phyloP scores from a whole-genome alignment of 1,139 yeast genomes.

The Pneumocystis sp. region DNA sequence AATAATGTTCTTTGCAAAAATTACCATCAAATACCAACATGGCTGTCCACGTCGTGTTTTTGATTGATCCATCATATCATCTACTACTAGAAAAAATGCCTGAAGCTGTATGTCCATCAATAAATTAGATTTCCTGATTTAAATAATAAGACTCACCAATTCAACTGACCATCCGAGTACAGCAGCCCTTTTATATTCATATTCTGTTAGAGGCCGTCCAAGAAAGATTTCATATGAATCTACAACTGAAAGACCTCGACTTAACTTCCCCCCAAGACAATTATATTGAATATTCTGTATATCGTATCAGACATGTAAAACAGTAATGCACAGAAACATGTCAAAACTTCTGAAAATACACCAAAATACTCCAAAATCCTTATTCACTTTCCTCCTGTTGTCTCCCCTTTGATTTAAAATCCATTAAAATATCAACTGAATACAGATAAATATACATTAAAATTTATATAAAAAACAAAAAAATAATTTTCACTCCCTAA shows the following conservation, averaged over 20 bases:
- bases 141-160: constrained; percentile 24
- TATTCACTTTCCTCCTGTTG: too few species aligned
- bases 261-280: constrained; percentile 92
- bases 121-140: background rate
- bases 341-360: background rate
- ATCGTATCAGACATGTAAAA: background rate
- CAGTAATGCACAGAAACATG: background rate
- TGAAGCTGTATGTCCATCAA: constrained; percentile 34
- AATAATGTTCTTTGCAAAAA: background rate
- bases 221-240: constrained; percentile 80
- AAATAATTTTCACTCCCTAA: too few species aligned
- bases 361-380: too few species aligned
- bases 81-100: constrained; percentile 94
- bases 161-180: constrained; percentile 94
- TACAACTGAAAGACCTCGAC: constrained; percentile 89
- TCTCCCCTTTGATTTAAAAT: too few species aligned
- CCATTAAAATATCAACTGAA: too few species aligned
- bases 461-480: background rate
- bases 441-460: background rate
- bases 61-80: constrained; percentile 96
- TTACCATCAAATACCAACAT: constrained; percentile 65
- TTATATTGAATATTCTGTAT: constrained; percentile 52
- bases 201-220: constrained; percentile 46
- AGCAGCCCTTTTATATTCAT: constrained; percentile 72
- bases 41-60: constrained; percentile 97